A percentile compares a stretch with the other conserved stretches of the same genome.
These are phyloP conservation scores for Rubus parviflorus DNA, from an alignment of 306 rosid genomes.

Conservation along the genomic window DNA sequence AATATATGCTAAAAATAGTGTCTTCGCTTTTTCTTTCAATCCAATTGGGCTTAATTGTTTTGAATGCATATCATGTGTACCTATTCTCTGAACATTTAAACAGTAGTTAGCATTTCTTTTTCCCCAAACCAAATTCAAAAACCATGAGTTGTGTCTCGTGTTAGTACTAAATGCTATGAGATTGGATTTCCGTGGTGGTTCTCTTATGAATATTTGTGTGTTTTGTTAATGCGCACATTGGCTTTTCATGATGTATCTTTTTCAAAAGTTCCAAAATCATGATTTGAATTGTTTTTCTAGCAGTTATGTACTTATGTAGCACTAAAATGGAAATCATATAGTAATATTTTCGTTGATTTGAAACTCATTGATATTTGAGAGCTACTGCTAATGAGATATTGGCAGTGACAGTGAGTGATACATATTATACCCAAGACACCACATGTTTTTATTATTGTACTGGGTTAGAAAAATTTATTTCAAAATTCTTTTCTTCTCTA, in stretches of 20 bases:
- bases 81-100: not conserved
- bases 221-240: not conserved
- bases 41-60: not conserved
- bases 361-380: not conserved
- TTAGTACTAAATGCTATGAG: not conserved
- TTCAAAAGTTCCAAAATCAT: not conserved
- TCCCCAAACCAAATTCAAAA: not conserved
- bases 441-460: not conserved
- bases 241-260: not conserved
- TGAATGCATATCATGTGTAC: not conserved
- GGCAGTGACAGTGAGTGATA: not conserved
- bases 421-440: not conserved
- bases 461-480: conserved; percentile 7
- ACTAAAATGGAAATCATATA: not conserved
- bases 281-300: not conserved
- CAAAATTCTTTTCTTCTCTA: not conserved
- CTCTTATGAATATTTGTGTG: not conserved
- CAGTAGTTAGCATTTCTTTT: not conserved
- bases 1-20: not conserved
- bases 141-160: not conserved
- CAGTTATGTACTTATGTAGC: not conserved
- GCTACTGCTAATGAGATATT: not conserved
- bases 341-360: not conserved
- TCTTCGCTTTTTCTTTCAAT: not conserved
- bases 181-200: not conserved